A percentile compares a stretch with the other conserved stretches of the same genome.
Conservation (phyloP, 768 basidiomycete genomes). For the Rhizopogon vinicolor region DNA sequence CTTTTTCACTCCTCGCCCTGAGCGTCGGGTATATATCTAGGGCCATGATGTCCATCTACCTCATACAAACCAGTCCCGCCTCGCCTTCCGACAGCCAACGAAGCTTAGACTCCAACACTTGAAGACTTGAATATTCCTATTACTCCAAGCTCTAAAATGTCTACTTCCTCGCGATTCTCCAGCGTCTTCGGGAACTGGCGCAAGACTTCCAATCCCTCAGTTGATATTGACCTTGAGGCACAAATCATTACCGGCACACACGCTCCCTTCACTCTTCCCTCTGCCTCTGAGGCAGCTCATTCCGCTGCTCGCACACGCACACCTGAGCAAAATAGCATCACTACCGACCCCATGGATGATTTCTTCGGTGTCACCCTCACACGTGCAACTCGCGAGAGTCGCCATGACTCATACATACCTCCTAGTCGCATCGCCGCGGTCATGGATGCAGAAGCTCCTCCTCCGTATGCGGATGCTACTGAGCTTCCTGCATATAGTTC, state of each 20-base stretch:
- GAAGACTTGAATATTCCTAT: neutral
- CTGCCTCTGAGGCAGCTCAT: slow-evolving; percentile 3
- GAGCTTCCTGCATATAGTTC: slow-evolving; percentile 31
- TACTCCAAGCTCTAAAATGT: slow-evolving; percentile 2
- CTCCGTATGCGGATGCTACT: slow-evolving; percentile 22
- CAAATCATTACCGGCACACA: slow-evolving; percentile 9
- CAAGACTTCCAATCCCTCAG: slow-evolving; percentile 3
- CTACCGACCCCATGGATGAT: slow-evolving; percentile 15
- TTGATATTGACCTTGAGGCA: slow-evolving; percentile 13
- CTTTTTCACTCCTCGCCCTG: neutral
- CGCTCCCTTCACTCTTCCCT: slow-evolving; percentile 5
- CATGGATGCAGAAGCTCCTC: slow-evolving; percentile 16
- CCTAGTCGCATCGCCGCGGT: neutral
- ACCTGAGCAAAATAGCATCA: neutral
- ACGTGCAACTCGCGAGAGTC: slow-evolving; percentile 24
- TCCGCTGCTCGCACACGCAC: slow-evolving; percentile 5
- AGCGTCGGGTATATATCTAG: slow-evolving; percentile 7
- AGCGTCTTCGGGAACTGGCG: slow-evolving; percentile 14
- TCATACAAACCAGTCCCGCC: neutral
- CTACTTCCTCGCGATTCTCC: slow-evolving; percentile 4
- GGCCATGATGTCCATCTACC: neutral
- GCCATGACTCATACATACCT: slow-evolving; percentile 22
- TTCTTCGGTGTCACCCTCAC: slow-evolving; percentile 24
- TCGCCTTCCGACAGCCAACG: neutral
- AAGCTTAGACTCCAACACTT: neutral